phyloP scores from a whole-genome alignment of 371 early-diverging fungal genomes.

The Mucor saturninus region DNA sequence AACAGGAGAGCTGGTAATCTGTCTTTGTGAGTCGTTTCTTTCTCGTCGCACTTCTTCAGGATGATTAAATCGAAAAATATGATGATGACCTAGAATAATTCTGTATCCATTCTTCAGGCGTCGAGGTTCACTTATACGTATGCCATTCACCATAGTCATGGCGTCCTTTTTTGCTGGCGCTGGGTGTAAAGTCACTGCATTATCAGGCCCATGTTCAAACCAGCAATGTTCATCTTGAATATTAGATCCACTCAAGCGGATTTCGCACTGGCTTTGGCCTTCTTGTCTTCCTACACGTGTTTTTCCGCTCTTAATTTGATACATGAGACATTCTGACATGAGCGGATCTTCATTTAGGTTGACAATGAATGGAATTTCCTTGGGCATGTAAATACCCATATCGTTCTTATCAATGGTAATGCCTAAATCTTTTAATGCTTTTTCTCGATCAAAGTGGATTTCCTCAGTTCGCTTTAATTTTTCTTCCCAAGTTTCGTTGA shows the following conservation, averaged over 20 bases:
- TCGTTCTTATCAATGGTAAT: conserved; percentile 76
- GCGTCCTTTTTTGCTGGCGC: conserved; percentile 54
- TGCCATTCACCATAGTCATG: conserved; percentile 81
- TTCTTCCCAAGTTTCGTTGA: conserved; percentile 88
- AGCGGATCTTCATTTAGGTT: conserved; percentile 92
- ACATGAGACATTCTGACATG: conserved; percentile 90
- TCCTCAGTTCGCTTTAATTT: conserved; percentile 76
- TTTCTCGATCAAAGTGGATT: conserved; percentile 77
- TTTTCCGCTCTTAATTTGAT: conserved; percentile 79
- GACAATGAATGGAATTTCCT: conserved; percentile 84
- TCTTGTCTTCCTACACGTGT: conserved; percentile 73
- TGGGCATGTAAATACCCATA: conserved; percentile 83
- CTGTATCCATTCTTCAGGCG: conserved; percentile 77
- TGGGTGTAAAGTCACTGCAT: conserved; percentile 63
- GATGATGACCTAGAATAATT: conserved; percentile 80
- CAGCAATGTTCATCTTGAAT: conserved; percentile 77
- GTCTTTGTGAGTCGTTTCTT: conserved; percentile 54
- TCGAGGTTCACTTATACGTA: conserved; percentile 61
- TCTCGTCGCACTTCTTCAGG: conserved; percentile 87
- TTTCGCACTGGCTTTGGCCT: conserved; percentile 58
- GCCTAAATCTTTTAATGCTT: conserved; percentile 80
- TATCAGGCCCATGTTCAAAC: conserved; percentile 63
- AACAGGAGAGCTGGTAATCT: conserved; percentile 11
- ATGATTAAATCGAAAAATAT: conserved; percentile 86
- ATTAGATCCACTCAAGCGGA: conserved; percentile 73